Percentiles rank a stretch among this genome's conserved stretches.
These are phyloP conservation scores for Coemansia sp. DNA, from an alignment of 192 early-diverging fungal species.

Conservation along the genomic window DNA sequence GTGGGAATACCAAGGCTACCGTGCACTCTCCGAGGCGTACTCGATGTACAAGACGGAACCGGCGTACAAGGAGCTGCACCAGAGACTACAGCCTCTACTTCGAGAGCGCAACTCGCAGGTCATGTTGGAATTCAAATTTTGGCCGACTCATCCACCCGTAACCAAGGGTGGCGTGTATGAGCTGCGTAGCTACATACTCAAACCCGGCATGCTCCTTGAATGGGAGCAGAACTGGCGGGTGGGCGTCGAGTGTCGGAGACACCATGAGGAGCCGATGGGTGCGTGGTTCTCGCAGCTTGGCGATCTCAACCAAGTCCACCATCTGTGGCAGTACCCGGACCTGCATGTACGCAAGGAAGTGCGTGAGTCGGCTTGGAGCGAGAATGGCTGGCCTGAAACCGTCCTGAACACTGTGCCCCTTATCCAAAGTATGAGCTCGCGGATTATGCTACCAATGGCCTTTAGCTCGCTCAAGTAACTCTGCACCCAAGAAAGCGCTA, in stretches of 20 bases:
- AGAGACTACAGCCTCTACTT: slow-evolving; percentile 68
- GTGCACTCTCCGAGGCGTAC: slow-evolving; percentile 70
- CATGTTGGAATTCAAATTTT: slow-evolving; percentile 91
- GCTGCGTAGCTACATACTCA: slow-evolving; percentile 80
- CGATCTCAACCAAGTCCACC: slow-evolving; percentile 83
- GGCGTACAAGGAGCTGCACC: slow-evolving; percentile 67
- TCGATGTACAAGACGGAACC: slow-evolving; percentile 60
- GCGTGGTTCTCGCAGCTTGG: slow-evolving; percentile 97
- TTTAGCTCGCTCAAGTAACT: slow-evolving; percentile 74
- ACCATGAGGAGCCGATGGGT: slow-evolving; percentile 89
- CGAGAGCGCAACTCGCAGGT: slow-evolving; percentile 75
- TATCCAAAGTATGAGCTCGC: slow-evolving; percentile 77
- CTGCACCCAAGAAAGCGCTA: not conserved
- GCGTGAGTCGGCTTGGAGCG: slow-evolving; percentile 89
- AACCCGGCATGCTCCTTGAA: slow-evolving; percentile 86
- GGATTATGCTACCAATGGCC: slow-evolving; percentile 71
- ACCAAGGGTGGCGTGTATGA: slow-evolving; percentile 84
- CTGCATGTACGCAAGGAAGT: slow-evolving; percentile 85
- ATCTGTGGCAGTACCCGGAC: slow-evolving; percentile 89
- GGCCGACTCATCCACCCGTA: slow-evolving; percentile 78
- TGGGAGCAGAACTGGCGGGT: slow-evolving; percentile 91
- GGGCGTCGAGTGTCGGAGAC: slow-evolving; percentile 82
- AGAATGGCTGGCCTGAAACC: slow-evolving; percentile 91
- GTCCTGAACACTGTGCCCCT: slow-evolving; percentile 86
- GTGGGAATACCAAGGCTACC: slow-evolving; percentile 94